A percentile compares a stretch with the other conserved stretches of the same genome.
These are phyloP conservation scores for Populus pruinosa DNA, from an alignment of 345 rosid species.

Conservation along the genomic window DNA sequence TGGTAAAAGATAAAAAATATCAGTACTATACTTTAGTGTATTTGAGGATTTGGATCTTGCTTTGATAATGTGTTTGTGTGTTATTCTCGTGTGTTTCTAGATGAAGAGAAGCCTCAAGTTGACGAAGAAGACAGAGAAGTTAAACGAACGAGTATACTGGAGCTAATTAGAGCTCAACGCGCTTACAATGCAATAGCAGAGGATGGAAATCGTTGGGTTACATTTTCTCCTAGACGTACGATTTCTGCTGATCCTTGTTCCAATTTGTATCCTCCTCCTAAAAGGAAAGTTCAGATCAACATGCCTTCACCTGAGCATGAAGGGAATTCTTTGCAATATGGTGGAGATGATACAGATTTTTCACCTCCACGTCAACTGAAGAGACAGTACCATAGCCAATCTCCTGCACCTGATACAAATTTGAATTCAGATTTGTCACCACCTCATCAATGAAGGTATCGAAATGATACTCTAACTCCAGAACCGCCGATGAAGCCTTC, in stretches of 20 bases:
- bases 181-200: slow-evolving; percentile 65
- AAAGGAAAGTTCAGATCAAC: slow-evolving; percentile 7
- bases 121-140: slow-evolving; percentile 82
- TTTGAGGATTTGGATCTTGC: neutral
- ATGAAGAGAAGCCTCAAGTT: slow-evolving; percentile 67
- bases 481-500: slow-evolving; percentile 27
- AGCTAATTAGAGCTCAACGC: slow-evolving; percentile 56
- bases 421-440: slow-evolving; percentile 17
- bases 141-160: slow-evolving; percentile 77
- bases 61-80: neutral
- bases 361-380: slow-evolving; percentile 14
- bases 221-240: slow-evolving; percentile 39
- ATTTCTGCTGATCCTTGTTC: slow-evolving; percentile 19
- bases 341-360: slow-evolving; percentile 11
- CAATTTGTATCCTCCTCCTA: slow-evolving; percentile 64
- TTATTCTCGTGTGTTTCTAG: slow-evolving; percentile 20
- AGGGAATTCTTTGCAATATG: neutral
- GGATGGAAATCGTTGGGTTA: slow-evolving; percentile 95
- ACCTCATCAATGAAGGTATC: slow-evolving; percentile 35
- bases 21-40: neutral
- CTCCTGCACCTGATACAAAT: neutral
- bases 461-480: slow-evolving; percentile 61
- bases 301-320: slow-evolving; percentile 23
- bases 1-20: slow-evolving; percentile 35
- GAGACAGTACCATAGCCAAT: neutral